phyloP scores from a whole-genome alignment of 192 early-diverging fungal species.

The Lobosporangium transversale region DNA sequence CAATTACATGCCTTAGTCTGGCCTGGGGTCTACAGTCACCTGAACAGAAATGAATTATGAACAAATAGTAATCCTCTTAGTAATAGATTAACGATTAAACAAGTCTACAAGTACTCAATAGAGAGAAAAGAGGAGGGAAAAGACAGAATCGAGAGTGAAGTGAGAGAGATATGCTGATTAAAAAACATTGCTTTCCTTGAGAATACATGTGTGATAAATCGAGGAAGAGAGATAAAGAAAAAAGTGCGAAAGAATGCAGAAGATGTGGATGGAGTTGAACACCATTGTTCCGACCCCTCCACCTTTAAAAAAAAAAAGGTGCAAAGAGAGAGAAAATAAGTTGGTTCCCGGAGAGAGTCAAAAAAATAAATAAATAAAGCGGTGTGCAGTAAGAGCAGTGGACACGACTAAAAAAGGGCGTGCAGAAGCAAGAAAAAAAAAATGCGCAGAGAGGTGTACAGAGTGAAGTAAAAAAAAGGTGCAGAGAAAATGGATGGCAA shows the following conservation, averaged over 20 bases:
- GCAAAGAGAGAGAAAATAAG: no score
- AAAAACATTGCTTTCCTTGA: not conserved
- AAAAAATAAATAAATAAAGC: not conserved
- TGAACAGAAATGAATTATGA: not conserved
- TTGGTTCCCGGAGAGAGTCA: slow-evolving; percentile 1
- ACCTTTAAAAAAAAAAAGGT: no score
- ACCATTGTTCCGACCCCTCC: no score
- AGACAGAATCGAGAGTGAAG: not conserved
- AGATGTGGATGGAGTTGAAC: no score
- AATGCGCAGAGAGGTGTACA: not conserved
- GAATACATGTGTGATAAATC: not conserved
- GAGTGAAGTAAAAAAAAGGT: no score
- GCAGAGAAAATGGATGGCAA: no score
- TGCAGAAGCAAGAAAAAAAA: not conserved
- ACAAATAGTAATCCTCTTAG: not conserved
- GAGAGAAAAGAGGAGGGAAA: no score
- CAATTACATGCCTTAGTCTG: not conserved
- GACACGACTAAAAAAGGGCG: not conserved
- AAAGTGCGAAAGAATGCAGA: no score
- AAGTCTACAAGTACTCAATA: not conserved
- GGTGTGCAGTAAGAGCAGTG: not conserved
- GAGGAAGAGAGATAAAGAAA: not conserved
- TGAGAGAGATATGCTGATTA: not conserved
- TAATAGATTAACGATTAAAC: not conserved
- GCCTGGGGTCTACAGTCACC: not conserved